Evolutionary conservation across 2,329 filamentous ascomycete species (phyloP), one percentile per base, ranked within the genome.

Genomic region (Tricladium varicosporioides): DNA sequence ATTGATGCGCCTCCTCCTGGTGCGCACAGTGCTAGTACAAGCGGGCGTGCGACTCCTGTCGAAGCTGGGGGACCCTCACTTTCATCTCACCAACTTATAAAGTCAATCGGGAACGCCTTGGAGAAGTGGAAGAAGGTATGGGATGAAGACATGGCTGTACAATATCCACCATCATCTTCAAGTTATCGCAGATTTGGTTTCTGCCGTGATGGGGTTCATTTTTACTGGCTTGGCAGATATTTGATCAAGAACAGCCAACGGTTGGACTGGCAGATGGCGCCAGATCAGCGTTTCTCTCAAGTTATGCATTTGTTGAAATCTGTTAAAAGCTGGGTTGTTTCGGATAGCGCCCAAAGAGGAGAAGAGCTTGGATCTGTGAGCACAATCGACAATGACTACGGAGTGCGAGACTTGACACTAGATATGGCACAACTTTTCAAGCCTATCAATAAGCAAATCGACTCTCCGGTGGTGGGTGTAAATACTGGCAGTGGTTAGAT

Each of bases 401-500:
- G 84, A 5, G 75, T 83, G 43, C 76, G 77, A 62, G 80, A 87
- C 69, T 76, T 88, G 63, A 88, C 84, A 7, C 76, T 90, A 59
- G 82, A 90, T 72, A 88, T 90, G 86, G 83, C 84, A 67, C 78
- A 85, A 65, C 76, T 91, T 51, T 90, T 91, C 71, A 83, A 80
- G 67, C 86, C 86, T 14, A 76, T 78, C 69, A 81, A 65, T 73
- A 76, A 60, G 50, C 66, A 72, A 70, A 60, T 72, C 75, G 62
- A 75, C 70, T 73, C 66, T 53, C 65, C 67, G n/a, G 65, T 67
- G 18, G 57, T 65, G 56, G 63, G 64, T 63, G 67, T 67, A 59
- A 64, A 69, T 59, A 69, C 63, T 52, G 60, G 60, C 19, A 49
- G 56, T 47, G 51, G 58, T 53, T 49, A 49, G 31, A 32, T 16